Evolutionary conservation across 1,284 basidiomycete species (phyloP).

Genomic region (Serendipita sp.): DNA sequence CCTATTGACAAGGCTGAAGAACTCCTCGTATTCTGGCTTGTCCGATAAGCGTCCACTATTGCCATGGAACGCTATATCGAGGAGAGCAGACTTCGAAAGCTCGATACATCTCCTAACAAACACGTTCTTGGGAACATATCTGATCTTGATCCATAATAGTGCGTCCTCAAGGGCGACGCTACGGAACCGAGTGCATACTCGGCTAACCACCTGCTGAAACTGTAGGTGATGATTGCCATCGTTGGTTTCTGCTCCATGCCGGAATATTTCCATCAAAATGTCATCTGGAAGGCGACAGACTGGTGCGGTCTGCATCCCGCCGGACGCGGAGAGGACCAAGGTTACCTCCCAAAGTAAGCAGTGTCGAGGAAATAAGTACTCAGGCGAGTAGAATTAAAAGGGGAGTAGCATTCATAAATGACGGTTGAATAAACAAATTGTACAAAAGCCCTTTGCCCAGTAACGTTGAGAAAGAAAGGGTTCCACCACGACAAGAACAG

Average conservation of each 20-base stretch:
- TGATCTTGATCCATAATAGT: neutral
- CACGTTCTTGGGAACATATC: neutral
- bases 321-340: neutral
- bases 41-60: neutral
- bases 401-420: slow-evolving; percentile 1
- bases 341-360: neutral
- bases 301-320: neutral
- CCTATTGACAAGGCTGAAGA: neutral
- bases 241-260: neutral
- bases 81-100: neutral
- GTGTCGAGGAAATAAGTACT: neutral
- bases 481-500: neutral
- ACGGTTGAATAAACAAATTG: neutral
- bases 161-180: neutral
- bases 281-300: neutral
- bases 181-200: neutral
- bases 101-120: neutral
- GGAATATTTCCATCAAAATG: neutral
- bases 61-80: neutral
- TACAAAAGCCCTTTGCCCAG: too few relatives aligned
- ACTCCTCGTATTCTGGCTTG: neutral
- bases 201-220: neutral
- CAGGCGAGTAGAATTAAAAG: too few relatives aligned
- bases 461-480: neutral
- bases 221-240: neutral